Evolutionary conservation across 805 yeast genomes (phyloP), one percentile per base, ranked within the genome.

Genomic region (Saccharomycopsis guyanensis): DNA sequence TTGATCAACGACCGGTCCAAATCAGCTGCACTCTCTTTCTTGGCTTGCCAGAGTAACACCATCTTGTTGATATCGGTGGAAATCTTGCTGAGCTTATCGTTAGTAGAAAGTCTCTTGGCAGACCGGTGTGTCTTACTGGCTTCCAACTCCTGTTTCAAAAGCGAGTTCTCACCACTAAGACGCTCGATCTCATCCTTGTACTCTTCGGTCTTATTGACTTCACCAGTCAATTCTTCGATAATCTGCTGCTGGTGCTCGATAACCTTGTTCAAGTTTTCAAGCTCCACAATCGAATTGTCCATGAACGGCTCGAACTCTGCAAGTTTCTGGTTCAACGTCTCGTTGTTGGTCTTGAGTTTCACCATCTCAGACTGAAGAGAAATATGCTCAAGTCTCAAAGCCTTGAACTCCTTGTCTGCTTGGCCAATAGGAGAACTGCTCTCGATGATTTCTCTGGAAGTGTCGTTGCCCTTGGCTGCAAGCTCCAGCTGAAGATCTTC

Each of bases 221-320:
- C 69, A 3, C 51, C 43, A 15, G 69, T 58, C 53, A 76, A 66
- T 13, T 59, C 57, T 2, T 61, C 64, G 37, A 80, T 69, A 52
- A 68, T 62, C 3, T 60, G 63, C 45, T 73, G 74, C 60, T 78
- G 88, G 4, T 63, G 60, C 53, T 74, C 70, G 24, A 83, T 70
- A 20, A 82, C 57, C 16, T 66, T 62, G 55, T 81, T 82, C 57
- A 83, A 61, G 18, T 69, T 69, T 10, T 69, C 64, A 29, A 80
- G 63, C 46, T 78, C 77, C 7, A 72, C 59, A 46, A 80, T 66
- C 55, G 77, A 77, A 35, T 72, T 68, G 15, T 65, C 65, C 64
- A 80, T 69, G 41, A 78, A 64, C 2, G 78, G 71, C 55, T 79
- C 77, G 45, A 78, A 67, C 25, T 72, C 71, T 1, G 49, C 57